Evolutionary conservation across 768 basidiomycete species (phyloP).

Genomic region (Lyophyllum decastes): DNA sequence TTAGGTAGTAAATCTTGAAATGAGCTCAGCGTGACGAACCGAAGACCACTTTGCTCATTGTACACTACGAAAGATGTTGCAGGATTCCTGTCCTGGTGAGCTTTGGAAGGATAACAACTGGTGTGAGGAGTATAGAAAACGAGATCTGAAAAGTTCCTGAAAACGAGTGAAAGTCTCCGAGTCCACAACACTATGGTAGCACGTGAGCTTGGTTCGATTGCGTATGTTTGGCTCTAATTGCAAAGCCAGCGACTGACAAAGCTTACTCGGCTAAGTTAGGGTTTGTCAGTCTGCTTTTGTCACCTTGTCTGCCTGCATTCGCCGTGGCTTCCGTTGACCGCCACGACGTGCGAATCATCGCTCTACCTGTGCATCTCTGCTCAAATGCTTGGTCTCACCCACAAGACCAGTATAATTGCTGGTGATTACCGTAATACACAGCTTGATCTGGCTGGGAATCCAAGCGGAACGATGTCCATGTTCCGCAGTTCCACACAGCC

Average conservation of each 20-base stretch:
- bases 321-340: no score
- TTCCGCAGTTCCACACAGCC: not conserved
- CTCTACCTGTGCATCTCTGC: no score
- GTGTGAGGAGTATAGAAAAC: not conserved
- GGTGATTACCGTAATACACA: no score
- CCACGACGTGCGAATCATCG: no score
- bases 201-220: not conserved
- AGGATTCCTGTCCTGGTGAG: not conserved
- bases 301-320: no score
- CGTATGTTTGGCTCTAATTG: not conserved
- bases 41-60: slow-evolving; percentile 74
- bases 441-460: not conserved
- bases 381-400: no score
- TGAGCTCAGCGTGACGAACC: slow-evolving; percentile 40
- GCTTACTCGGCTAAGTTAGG: no score
- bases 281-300: no score
- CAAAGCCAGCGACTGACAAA: not conserved
- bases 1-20: not conserved
- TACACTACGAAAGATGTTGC: not conserved
- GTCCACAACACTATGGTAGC: not conserved
- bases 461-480: not conserved
- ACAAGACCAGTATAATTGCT: no score
- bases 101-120: not conserved
- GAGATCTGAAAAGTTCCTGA: no score
- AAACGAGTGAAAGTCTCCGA: no score